A percentile compares a stretch with the other conserved stretches of the same genome.
Conservation (phyloP, 2,329 filamentous ascomycete species). For the Huntiella decipiens region DNA sequence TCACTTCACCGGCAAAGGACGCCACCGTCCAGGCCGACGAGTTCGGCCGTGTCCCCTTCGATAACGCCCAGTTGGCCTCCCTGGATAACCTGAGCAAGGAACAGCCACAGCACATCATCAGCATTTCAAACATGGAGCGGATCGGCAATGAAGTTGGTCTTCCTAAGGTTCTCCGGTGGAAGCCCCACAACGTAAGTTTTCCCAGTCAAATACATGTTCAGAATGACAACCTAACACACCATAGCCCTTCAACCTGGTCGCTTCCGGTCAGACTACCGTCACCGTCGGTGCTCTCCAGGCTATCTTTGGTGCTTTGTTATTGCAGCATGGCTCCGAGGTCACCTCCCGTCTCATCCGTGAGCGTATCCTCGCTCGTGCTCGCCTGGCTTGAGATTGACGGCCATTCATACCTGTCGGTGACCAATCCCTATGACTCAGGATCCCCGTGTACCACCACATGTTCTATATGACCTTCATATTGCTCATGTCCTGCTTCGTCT, state of each 20-base stretch:
- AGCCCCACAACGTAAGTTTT: slow-evolving; percentile 53
- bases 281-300: slow-evolving; percentile 64
- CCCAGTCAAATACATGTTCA: background rate
- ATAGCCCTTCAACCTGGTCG: slow-evolving; percentile 44
- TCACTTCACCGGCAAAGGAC: slow-evolving; percentile 23
- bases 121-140: slow-evolving; percentile 44
- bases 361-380: slow-evolving; percentile 37
- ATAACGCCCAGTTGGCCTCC: slow-evolving; percentile 51
- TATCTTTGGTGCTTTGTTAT: slow-evolving; percentile 71
- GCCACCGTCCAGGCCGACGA: slow-evolving; percentile 22
- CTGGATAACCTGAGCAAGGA: slow-evolving; percentile 49
- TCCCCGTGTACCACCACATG: slow-evolving; percentile 1
- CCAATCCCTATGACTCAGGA: background rate
- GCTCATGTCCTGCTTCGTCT: background rate
- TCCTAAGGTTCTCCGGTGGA: slow-evolving; percentile 66
- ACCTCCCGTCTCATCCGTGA: slow-evolving; percentile 60
- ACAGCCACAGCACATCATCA: slow-evolving; percentile 42
- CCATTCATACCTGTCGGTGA: too few species aligned
- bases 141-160: slow-evolving; percentile 56
- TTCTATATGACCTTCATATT: background rate
- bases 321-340: slow-evolving; percentile 66
- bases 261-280: slow-evolving; percentile 57
- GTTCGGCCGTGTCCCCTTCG: slow-evolving; percentile 43
- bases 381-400: background rate
- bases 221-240: background rate